Conservation (phyloP, 1,139 yeast species). For the Fermentozyma sake region DNA sequence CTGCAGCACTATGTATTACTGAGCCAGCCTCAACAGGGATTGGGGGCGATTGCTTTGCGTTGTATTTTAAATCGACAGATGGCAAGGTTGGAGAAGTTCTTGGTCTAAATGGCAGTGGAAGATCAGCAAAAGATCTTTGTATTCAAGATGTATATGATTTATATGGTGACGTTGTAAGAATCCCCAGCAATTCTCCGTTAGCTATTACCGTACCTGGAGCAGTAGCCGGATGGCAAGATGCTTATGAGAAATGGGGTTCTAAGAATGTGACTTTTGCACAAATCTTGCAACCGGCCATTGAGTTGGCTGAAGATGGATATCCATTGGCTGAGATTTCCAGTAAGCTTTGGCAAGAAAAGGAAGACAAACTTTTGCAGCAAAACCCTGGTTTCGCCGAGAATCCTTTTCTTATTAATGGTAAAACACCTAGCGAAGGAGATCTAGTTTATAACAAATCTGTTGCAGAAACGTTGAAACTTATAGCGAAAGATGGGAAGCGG, state of each 20-base stretch:
- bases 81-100: constrained; percentile 32
- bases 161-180: constrained; percentile 42
- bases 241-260: constrained; percentile 67
- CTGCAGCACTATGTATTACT: constrained; percentile 67
- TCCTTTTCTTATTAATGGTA: constrained; percentile 32
- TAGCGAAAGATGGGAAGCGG: constrained; percentile 55
- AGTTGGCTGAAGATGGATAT: constrained; percentile 64
- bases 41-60: constrained; percentile 78
- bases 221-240: constrained; percentile 73
- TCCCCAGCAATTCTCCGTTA: constrained; percentile 48
- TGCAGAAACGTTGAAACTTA: constrained; percentile 49
- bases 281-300: constrained; percentile 65
- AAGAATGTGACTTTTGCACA: constrained; percentile 58
- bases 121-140: constrained; percentile 52
- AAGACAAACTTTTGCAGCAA: constrained; percentile 31
- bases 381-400: constrained; percentile 27
- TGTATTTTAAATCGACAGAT: constrained; percentile 42
- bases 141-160: constrained; percentile 46
- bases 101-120: constrained; percentile 77
- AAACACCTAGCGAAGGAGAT: constrained; percentile 58
- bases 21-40: constrained; percentile 81
- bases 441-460: constrained; percentile 48
- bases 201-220: constrained; percentile 76
- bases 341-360: constrained; percentile 44
- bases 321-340: constrained; percentile 61